Evolutionary conservation across 331 rosid species (phyloP), one percentile per base, ranked within the genome.

Genomic region (Rhamnella rubrinervis): DNA sequence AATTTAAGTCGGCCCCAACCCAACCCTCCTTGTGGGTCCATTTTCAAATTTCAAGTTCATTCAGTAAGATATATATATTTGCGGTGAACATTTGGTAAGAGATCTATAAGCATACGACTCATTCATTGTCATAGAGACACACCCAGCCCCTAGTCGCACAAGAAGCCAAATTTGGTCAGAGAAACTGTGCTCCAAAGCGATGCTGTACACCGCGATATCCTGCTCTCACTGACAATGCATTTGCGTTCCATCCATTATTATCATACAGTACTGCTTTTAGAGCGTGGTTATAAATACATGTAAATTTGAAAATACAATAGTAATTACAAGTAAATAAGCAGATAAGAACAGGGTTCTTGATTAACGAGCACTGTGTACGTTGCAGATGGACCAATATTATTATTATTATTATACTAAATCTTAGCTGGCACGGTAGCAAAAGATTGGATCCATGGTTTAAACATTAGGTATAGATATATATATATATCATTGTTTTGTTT

Each of bases 141-240:
- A 28, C 6, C 55, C 61, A 62, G 0, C 25, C 35, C 35, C 35
- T 2, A 31, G 35, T 31, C 35, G 35, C 55, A 61, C 21, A 23
- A 70, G 58, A 71, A 75, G 61, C 68, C 77, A 56, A 69, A 68
- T 68, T 8, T 58, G 75, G 74, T 52, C 80, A 59, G 83, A 66
- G 59, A 71, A 55, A 61, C 70, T 76, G 63, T 66, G 71, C 74
- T 73, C 68, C 57, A 64, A 14, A 58, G 72, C 39, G 61, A 35
- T 12, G 40, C 59, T 66, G 49, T 59, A 26, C 58, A 7, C 18
- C 41, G 17, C 74, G 38, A 35, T 50, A 28, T 11, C n/a, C 26
- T 57, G 47, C 64, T 40, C 35, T 58, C 71, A 60, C 28, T 15
- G 65, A 71, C 37, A 40, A 58, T 58, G 46, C 21, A 59, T 2